Evolutionary conservation across 208 protist species (phyloP), one percentile per base, ranked within the genome.

Genomic region (Crithidia sp.): DNA sequence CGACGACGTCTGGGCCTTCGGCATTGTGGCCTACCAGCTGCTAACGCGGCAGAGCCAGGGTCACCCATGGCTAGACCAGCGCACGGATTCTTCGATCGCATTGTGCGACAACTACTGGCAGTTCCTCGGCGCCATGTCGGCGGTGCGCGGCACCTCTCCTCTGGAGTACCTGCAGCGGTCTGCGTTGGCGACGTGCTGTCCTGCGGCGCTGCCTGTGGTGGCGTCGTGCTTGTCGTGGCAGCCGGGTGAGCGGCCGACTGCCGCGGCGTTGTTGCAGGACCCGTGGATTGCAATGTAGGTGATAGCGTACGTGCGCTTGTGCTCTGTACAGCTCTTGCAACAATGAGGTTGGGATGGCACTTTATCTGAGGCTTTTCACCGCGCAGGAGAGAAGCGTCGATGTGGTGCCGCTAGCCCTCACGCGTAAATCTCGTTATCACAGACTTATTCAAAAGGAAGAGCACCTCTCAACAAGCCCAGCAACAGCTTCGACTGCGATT

Each of bases 1-100:
- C 28, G 82, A 72, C n/a, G 86, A 91, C 36, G 52, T 91, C 9
- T 95, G 90, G 90, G 68, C 83, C 3, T 60, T 91, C 8, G 90
- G 87, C 2, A 60, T 91, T 8, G 57, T 84, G 19, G 66, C 81
- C 36, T 78, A 79, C 63, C 74, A 91, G 44, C 67, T 90, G 37
- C 58, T 88, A 7, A 73, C 71, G 5, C 72, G 79, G 56, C 53
- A 64, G 43, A 66, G 56, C 41, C 43, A 61, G 50, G 63, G 62
- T 40, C 83, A 86, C 52, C 78, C 81, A 36, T 81, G 66, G 71
- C 57, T 47, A 4, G 8, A 41, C 40, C 37, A 58, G 12, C 13
- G 28, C 44, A 8, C 40, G 7, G 28, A 28, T 1, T 28, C 28
- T 28, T 28, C n/a, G 9, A 3, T 7, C 10, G 54, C 43, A 8